Evolutionary conservation across 805 yeast species (phyloP).

Genomic region (Clavispora carvajalis): DNA sequence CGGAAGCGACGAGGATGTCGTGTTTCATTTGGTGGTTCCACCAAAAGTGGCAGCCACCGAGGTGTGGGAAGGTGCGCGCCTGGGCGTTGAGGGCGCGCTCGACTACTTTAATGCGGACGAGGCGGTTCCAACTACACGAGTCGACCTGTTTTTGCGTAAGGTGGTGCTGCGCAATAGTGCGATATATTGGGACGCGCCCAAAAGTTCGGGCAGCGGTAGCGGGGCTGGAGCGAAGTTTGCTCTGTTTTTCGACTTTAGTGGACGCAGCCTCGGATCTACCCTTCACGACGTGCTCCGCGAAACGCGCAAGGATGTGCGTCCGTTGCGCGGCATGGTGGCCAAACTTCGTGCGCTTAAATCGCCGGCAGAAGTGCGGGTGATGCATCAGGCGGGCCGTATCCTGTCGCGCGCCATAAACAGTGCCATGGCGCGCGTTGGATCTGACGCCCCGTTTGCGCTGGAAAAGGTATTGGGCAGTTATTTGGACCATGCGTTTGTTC

Average conservation of each 20-base stretch:
- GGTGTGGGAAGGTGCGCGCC: slow-evolving; percentile 92
- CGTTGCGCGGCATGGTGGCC: slow-evolving; percentile 40
- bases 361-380: slow-evolving; percentile 64
- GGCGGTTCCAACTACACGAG: slow-evolving; percentile 46
- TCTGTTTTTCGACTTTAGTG: slow-evolving; percentile 16
- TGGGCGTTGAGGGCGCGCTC: slow-evolving; percentile 77
- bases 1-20: slow-evolving; percentile 42
- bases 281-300: slow-evolving; percentile 19
- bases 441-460: slow-evolving; percentile 43
- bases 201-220: slow-evolving; percentile 1
- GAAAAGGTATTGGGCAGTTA: slow-evolving; percentile 79
- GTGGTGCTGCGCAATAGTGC: slow-evolving; percentile 45
- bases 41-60: slow-evolving; percentile 74
- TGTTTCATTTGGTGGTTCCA: slow-evolving; percentile 79
- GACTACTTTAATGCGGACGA: slow-evolving; percentile 87
- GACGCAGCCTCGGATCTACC: slow-evolving; percentile 7
- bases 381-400: slow-evolving; percentile 79
- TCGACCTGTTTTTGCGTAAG: slow-evolving; percentile 40
- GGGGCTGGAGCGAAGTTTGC: slow-evolving; percentile 6
- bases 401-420: slow-evolving; percentile 80
- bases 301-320: slow-evolving; percentile 33
- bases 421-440: slow-evolving; percentile 61
- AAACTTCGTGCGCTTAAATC: slow-evolving; percentile 68
- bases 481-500: slow-evolving; percentile 74
- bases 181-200: slow-evolving; percentile 51